Base-by-base conservation (phyloP, 164 flowering plant species). In the Sedum album region DNA sequence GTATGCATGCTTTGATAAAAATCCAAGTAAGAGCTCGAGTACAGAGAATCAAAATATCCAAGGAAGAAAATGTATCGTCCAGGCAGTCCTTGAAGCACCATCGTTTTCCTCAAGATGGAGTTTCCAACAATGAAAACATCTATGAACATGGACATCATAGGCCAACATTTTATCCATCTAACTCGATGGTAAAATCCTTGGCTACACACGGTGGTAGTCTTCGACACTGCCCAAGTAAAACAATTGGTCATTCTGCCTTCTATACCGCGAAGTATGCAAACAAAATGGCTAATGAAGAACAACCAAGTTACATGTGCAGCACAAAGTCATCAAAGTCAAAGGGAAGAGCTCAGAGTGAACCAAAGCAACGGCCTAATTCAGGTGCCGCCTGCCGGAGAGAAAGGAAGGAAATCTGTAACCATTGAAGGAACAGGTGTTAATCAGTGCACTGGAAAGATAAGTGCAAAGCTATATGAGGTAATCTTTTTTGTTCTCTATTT, bases 311-410 rank as follows among this genome's bases (percentile, higher is more conserved):
- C 70, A 83, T 81, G 86, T 60, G 76, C 49, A 74, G 78, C 30
- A 83, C 86, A 60, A 71, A 77, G 46, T 83, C 85, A n/a, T 79
- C 83, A 42, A 78, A 70, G 76, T 84, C 87, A 9, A 84, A 79
- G 69, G 65, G 26, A 41, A 76, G 85, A 68, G 80, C 82, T 36
- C 79, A 79, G 6, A 84, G 84, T 65, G 84, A 72, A 68, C 85
- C 85, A 20, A 82, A 72, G 48, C 82, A 74, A 38, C 66, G 84
- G 21, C 82, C 82, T 1, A 51, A 60, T 20, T 26, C n/a, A n/a
- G n/a, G n/a, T n/a, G n/a, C n/a, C n/a, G n/a, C n/a, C n/a, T 10
- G 68, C 38, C 8, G 18, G 41, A n/a, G 57, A 41, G 5, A 65
- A 46, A 60, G 70, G 67, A 68, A 76, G 74, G 72, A 46, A 25